These are phyloP conservation scores for Lanzia echinophila DNA, from an alignment of 2,329 filamentous ascomycete genomes.

Conservation along the genomic window DNA sequence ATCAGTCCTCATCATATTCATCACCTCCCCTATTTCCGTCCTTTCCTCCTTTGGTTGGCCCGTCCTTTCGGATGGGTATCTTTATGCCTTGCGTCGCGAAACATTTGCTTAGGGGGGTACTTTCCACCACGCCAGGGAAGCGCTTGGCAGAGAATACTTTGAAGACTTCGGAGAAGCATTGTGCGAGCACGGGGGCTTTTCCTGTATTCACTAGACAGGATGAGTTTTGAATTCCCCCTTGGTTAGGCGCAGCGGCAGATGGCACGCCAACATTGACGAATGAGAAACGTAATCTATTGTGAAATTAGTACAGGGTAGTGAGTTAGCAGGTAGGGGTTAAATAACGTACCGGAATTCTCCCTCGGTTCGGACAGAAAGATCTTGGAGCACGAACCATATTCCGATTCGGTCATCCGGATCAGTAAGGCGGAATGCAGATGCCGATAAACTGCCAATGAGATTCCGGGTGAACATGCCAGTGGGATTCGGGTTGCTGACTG, in stretches of 20 bases:
- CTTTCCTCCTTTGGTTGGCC: conserved; percentile 31
- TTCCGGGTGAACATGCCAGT: conserved; percentile 91
- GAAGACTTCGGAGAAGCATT: conserved; percentile 81
- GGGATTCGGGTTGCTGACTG: conserved; percentile 36
- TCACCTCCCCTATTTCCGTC: conserved; percentile 28
- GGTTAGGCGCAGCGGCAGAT: conserved; percentile 4
- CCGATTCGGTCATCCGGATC: conserved; percentile 76
- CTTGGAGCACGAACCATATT: conserved; percentile 95
- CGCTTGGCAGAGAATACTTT: conserved; percentile 96
- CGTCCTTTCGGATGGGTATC: conserved; percentile 90
- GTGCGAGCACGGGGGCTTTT: conserved; percentile 74
- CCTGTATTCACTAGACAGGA: conserved; percentile 59
- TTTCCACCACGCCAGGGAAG: conserved; percentile 95
- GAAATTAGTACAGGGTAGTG: conserved; percentile 1
- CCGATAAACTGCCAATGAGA: conserved; percentile 83
- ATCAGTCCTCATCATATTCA: conserved; percentile 4
- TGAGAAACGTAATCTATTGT: conserved; percentile 52
- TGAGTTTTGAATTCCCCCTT: conserved; percentile 27
- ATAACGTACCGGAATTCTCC: conserved; percentile 72
- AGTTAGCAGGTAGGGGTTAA: neutral
- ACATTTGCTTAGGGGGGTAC: conserved; percentile 81
- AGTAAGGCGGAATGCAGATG: conserved; percentile 77
- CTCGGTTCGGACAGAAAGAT: conserved; percentile 89
- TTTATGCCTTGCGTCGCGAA: conserved; percentile 74
- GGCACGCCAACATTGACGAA: conserved; percentile 76